Evolutionary conservation across 805 yeast species (phyloP).

Genomic region (Brettanomyces naardenensis): DNA sequence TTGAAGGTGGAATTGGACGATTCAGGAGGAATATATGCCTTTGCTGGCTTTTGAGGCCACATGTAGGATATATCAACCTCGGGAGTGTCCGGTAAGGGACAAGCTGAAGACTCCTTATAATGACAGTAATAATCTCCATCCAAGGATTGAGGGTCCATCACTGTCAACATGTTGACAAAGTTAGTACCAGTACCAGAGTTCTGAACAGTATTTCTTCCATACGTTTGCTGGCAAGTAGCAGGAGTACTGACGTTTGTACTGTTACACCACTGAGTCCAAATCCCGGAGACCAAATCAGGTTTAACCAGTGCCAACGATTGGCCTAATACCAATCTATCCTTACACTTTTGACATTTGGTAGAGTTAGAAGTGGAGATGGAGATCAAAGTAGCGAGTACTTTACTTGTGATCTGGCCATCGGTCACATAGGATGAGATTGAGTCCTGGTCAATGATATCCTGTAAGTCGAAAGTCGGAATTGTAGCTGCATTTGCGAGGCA

Average conservation of each 20-base stretch:
- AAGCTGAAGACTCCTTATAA: conserved; percentile 37
- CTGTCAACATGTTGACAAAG: conserved; percentile 40
- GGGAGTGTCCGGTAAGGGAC: conserved; percentile 48
- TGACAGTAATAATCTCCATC: conserved; percentile 62
- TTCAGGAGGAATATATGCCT: conserved; percentile 36
- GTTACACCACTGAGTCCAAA: conserved; percentile 37
- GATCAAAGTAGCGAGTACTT: too few relatives aligned
- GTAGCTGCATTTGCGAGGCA: too few relatives aligned
- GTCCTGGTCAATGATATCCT: too few relatives aligned
- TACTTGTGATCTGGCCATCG: too few relatives aligned
- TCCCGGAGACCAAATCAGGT: conserved; percentile 33
- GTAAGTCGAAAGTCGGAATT: too few relatives aligned
- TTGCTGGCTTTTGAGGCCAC: conserved; percentile 38
- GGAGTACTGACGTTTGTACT: conserved; percentile 22
- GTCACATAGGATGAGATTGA: too few relatives aligned
- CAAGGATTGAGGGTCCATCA: conserved; percentile 42
- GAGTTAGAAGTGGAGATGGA: too few relatives aligned
- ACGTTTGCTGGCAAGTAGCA: conserved; percentile 24
- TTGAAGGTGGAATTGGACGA: conserved; percentile 36
- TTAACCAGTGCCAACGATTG: conserved; percentile 29
- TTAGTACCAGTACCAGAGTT: conserved; percentile 34
- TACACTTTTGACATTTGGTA: conserved; percentile 29
- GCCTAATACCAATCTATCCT: conserved; percentile 28
- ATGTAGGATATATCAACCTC: conserved; percentile 34
- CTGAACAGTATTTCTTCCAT: conserved; percentile 31